A percentile compares a stretch with the other conserved stretches of the same genome.
Evolutionary conservation across 2,329 filamentous ascomycete genomes (phyloP).

Genomic region (Fusarium multiceps): DNA sequence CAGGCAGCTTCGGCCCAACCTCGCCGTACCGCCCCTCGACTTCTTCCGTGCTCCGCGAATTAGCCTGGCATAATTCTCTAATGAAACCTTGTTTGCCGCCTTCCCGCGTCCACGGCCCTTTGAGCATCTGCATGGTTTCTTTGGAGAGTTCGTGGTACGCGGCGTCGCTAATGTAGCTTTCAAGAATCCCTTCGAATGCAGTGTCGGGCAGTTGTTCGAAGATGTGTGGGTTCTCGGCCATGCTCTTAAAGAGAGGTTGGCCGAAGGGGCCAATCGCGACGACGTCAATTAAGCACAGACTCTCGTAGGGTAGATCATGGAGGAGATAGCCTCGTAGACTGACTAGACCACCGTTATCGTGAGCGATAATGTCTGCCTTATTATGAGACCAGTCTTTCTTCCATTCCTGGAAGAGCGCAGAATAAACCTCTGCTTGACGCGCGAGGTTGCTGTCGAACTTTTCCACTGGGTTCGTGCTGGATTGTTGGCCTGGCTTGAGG

Average conservation of each 20-base stretch:
- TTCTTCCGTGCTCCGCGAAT: conserved; percentile 39
- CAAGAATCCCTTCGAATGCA: conserved; percentile 54
- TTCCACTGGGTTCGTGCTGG: conserved; percentile 22
- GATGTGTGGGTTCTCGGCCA: conserved; percentile 50
- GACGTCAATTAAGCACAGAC: conserved; percentile 56
- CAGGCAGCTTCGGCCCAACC: conserved; percentile 51
- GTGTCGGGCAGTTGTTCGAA: conserved; percentile 51
- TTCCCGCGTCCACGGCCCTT: conserved; percentile 50
- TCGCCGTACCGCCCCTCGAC: conserved; percentile 54
- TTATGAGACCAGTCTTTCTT: conserved; percentile 37
- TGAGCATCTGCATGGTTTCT: conserved; percentile 52
- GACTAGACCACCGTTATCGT: conserved; percentile 58
- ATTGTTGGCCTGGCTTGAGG: neutral
- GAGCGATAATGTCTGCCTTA: conserved; percentile 55
- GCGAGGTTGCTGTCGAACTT: conserved; percentile 51
- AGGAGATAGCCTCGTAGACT: conserved; percentile 53
- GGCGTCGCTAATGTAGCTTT: conserved; percentile 55
- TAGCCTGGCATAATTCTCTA: conserved; percentile 52
- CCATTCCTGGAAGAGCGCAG: conserved; percentile 54
- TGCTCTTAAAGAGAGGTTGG: conserved; percentile 56
- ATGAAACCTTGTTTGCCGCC: conserved; percentile 53
- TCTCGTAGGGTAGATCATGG: conserved; percentile 52
- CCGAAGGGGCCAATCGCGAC: conserved; percentile 58
- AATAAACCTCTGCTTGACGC: conserved; percentile 52
- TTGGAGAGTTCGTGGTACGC: conserved; percentile 45